Evolutionary conservation across 192 early-diverging fungal genomes (phyloP), one percentile per base, ranked within the genome.

Genomic region (Coemansia sp.): DNA sequence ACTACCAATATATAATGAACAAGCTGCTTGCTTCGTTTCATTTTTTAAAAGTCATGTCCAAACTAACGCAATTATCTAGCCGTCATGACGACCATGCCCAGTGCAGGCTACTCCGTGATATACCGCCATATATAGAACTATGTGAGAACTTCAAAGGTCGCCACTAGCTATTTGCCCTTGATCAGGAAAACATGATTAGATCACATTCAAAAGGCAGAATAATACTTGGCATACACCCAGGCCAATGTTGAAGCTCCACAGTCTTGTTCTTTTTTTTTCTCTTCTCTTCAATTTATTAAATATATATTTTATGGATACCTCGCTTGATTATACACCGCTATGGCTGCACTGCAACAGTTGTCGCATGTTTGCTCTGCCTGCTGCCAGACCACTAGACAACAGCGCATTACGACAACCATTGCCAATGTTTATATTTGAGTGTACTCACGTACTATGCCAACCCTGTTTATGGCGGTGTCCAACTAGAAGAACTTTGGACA

Each of bases 321-420:
- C 9, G 12, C 16, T 6, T 58, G 31, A 58, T 34, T 34, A 58
- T 58, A 34, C 46, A 20, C 80, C 80, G 9, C 29, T 13, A 16
- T 83, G 80, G 80, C 57, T 83, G 22, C 80, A 83, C 50, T 83
- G 80, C 63, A 83, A 83, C 65, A 72, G 41, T 13, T 83, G 80
- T 64, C 43, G 31, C 7, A 49, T 60, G 18, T 83, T 83, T 72
- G 69, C 58, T 7, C 20, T 62, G 36, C 29, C 69, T 34, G 22
- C 43, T 53, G 47, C 46, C 27, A 44, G 31, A 43, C 64, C 0
- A 38, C 31, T 24, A n/a, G 36, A 13, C 20, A 27, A 41, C 39
- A 50, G n/a, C 13, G 29, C n/a, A 20, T 1, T 55, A 24, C 27
- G 11, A 13, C 27, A 16, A 24, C 2, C 12, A 12, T 29, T 55